phyloP scores from a whole-genome alignment of 768 basidiomycete species.

The Mycena galopus region DNA sequence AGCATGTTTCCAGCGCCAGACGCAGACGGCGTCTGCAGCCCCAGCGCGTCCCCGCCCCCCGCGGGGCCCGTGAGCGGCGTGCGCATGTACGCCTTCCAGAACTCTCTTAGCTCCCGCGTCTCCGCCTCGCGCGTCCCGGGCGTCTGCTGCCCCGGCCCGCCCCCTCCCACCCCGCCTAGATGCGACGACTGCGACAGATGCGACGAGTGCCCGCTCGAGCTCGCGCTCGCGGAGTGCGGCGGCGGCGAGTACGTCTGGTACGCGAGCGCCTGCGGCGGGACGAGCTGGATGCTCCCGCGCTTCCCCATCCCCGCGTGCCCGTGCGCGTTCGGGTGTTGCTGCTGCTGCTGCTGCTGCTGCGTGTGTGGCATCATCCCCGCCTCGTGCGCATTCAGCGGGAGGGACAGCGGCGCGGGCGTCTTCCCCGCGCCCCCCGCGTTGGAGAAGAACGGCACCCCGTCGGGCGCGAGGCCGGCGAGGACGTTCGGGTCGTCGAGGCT shows the following conservation, averaged over 20 bases:
- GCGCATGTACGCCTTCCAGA: constrained; percentile 82
- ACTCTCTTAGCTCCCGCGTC: constrained; percentile 69
- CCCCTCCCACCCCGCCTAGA: constrained; percentile 8
- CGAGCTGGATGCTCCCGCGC: constrained; percentile 25
- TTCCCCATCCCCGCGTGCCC: too few relatives aligned
- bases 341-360: too few relatives aligned
- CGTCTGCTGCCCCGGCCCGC: constrained; percentile 42
- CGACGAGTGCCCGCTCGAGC: not conserved
- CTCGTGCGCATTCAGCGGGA: not conserved
- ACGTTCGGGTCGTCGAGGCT: constrained; percentile 81
- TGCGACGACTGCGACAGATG: not conserved
- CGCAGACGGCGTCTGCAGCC: constrained; percentile 34
- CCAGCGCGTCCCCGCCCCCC: constrained; percentile 40
- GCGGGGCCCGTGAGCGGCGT: constrained; percentile 68
- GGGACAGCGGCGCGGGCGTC: not conserved
- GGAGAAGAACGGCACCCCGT: constrained; percentile 75
- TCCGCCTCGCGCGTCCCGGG: constrained; percentile 52
- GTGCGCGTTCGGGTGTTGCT: too few relatives aligned
- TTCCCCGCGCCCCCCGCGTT: constrained; percentile 3
- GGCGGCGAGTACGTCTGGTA: constrained; percentile 19
- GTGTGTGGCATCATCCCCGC: too few relatives aligned
- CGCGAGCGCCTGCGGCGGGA: constrained; percentile 13
- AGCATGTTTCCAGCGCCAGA: constrained; percentile 7
- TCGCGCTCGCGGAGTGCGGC: not conserved
- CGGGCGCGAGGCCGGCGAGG: constrained; percentile 69